phyloP scores from a whole-genome alignment of 2,329 filamentous ascomycete species.

The Epichloe typhina region DNA sequence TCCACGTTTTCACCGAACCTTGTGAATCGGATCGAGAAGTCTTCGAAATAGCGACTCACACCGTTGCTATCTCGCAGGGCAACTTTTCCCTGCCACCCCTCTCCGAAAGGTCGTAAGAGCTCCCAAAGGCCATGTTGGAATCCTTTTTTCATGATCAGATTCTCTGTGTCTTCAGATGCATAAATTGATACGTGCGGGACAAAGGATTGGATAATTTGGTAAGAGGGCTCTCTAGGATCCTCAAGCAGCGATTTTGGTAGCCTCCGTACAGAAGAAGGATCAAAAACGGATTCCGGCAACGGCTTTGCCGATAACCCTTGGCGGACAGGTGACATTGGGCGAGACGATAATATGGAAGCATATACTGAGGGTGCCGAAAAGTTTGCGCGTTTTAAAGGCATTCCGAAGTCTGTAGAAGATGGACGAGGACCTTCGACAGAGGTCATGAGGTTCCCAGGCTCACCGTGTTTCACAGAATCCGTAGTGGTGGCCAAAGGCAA shows the following conservation, averaged over 20 bases:
- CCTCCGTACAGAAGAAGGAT: slow-evolving; percentile 29
- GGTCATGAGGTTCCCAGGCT: slow-evolving; percentile 45
- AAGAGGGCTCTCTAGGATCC: slow-evolving; percentile 40
- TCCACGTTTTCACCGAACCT: slow-evolving; percentile 50
- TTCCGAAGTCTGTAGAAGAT: slow-evolving; percentile 37
- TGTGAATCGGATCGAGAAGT: slow-evolving; percentile 81
- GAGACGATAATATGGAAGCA: slow-evolving; percentile 53
- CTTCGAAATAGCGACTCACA: slow-evolving; percentile 68
- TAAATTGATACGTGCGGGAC: slow-evolving; percentile 81
- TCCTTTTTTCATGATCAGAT: slow-evolving; percentile 69
- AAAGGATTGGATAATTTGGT: slow-evolving; percentile 69
- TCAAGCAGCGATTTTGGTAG: slow-evolving; percentile 31
- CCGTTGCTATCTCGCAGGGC: slow-evolving; percentile 84
- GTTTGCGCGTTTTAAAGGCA: slow-evolving; percentile 41
- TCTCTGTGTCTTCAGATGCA: slow-evolving; percentile 75
- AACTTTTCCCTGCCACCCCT: slow-evolving; percentile 75
- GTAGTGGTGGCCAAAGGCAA: slow-evolving; percentile 52
- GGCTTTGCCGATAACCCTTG: slow-evolving; percentile 43
- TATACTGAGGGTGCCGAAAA: slow-evolving; percentile 49
- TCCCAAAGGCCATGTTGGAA: slow-evolving; percentile 72
- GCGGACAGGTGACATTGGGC: slow-evolving; percentile 53
- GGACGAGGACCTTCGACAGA: slow-evolving; percentile 32
- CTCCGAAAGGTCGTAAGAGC: slow-evolving; percentile 80
- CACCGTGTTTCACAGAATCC: slow-evolving; percentile 37
- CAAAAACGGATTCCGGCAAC: slow-evolving; percentile 46